Conservation (phyloP, 768 basidiomycete genomes). For the Boletellus sp. region DNA sequence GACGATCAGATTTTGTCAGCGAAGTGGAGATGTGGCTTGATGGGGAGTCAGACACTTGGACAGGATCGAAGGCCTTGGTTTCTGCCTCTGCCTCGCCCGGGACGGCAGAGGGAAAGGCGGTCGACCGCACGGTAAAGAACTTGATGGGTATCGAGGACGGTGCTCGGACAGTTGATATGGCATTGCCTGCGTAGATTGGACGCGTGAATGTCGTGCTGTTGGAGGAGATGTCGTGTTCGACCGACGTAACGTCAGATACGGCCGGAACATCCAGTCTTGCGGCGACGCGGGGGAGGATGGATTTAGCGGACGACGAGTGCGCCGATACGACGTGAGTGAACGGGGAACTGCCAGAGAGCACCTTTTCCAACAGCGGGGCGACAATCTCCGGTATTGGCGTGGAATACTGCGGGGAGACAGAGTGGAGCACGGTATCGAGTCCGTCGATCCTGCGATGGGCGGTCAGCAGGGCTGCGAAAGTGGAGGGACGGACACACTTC, state of each 20-base stretch:
- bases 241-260: conserved; percentile 84
- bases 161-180: conserved; percentile 87
- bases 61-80: conserved; percentile 58
- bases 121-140: conserved; percentile 91
- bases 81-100: conserved; percentile 51
- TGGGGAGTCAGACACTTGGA: conserved; percentile 52
- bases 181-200: conserved; percentile 97
- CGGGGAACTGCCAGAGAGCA: conserved; percentile 57
- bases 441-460: conserved; percentile 54
- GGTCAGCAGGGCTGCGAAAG: conserved; percentile 7
- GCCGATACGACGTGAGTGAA: conserved; percentile 93
- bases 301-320: conserved; percentile 90
- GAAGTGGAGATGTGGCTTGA: conserved; percentile 66
- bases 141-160: conserved; percentile 77
- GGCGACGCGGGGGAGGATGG: conserved; percentile 88
- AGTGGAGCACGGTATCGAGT: conserved; percentile 63
- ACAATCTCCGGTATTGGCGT: conserved; percentile 71
- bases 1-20: conserved; percentile 76
- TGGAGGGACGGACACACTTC: conserved; percentile 49
- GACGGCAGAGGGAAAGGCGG: conserved; percentile 74
- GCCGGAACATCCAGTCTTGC: conserved; percentile 87
- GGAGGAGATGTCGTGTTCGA: conserved; percentile 66
- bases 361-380: conserved; percentile 75
- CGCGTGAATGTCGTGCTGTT: conserved; percentile 85
- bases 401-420: conserved; percentile 65